Evolutionary conservation across 2,329 filamentous ascomycete genomes (phyloP), one percentile per base, ranked within the genome.

Genomic region (Talaromyces sp.): DNA sequence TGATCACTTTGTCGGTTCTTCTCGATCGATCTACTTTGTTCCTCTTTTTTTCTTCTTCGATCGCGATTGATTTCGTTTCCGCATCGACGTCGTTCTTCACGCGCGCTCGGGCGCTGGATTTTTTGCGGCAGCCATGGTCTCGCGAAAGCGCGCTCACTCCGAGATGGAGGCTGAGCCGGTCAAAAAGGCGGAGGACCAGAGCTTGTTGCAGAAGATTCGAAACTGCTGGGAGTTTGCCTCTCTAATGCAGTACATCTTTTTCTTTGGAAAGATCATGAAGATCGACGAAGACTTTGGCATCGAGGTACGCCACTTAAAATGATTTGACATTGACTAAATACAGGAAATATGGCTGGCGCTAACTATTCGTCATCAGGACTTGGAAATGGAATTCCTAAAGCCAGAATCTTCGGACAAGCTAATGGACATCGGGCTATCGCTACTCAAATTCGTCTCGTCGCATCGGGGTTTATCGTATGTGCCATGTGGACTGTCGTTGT

Each of bases 221-320:
- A 95, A 90, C 72, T 92, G 90, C 83, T 98, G 93, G 93, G 90
- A 97, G 75, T 97, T 98, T 76, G 91, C 93, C 63, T 93, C 92
- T 70, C 80, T 98, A 8, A 92, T 89, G 78, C 93, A 99, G 77
- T 99, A 92, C 84, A 90, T 98, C 63, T 90, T 88, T 73, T 85
- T 93, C 46, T 99, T 99, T 75, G 93, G 93, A 63, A 87, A 89
- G 69, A 87, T 87, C 50, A 87, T 96, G 73, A 97, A 96, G 78
- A 90, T 98, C 66, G 89, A 95, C 68, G 89, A 96, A 64, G 87
- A 89, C 70, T 83, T 97, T 64, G 91, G 93, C 70, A 89, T 97
- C 65, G 93, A 98, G 80, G 95, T 96, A 85, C 69, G n/a, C 10
- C 21, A 13, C 13, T 10, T 21, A 10, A 46, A 46, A 46, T 19